These are phyloP conservation scores for Cytospora chrysosperma DNA, from an alignment of 2,329 filamentous ascomycete genomes.

Conservation along the genomic window DNA sequence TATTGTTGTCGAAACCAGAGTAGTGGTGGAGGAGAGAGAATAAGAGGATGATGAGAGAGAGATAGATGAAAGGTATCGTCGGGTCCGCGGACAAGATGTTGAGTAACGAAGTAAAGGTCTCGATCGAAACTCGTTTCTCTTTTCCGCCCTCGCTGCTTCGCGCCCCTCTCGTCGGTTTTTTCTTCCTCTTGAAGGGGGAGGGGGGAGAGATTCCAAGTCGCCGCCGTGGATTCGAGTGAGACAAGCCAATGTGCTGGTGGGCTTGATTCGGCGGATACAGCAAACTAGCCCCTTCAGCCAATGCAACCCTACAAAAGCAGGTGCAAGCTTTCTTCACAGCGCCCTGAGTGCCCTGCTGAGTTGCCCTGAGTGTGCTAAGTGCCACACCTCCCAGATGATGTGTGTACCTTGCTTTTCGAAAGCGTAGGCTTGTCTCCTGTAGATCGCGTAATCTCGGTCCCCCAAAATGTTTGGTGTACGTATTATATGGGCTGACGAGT, in stretches of 20 bases:
- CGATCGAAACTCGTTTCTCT: constrained; percentile 19
- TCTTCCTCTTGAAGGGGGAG: not conserved
- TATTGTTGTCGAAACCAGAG: too few species aligned
- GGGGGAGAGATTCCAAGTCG: constrained; percentile 16
- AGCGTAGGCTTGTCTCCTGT: constrained; percentile 6
- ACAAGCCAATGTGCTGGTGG: constrained; percentile 14
- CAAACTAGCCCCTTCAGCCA: constrained; percentile 21
- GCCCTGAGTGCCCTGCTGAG: not conserved
- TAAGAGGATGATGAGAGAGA: not conserved
- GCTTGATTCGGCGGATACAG: constrained; percentile 21
- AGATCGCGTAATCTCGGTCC: constrained; percentile 18
- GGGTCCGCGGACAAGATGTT: constrained; percentile 12
- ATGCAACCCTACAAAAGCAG: constrained; percentile 15
- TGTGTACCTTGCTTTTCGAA: not conserved
- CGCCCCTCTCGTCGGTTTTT: constrained; percentile 13
- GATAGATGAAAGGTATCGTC: constrained; percentile 7
- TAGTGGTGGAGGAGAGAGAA: too few species aligned
- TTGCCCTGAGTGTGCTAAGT: not conserved
- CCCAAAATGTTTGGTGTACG: constrained; percentile 3
- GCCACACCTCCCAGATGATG: not conserved
- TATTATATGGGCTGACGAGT: constrained; percentile 11
- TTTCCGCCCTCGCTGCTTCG: constrained; percentile 7
- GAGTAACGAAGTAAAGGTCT: constrained; percentile 4
- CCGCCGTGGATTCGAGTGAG: constrained; percentile 24
- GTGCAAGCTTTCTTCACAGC: constrained; percentile 13